Evolutionary conservation across 2,329 filamentous ascomycete species (phyloP), one percentile per base, ranked within the genome.

Genomic region (Capronia epimyces): DNA sequence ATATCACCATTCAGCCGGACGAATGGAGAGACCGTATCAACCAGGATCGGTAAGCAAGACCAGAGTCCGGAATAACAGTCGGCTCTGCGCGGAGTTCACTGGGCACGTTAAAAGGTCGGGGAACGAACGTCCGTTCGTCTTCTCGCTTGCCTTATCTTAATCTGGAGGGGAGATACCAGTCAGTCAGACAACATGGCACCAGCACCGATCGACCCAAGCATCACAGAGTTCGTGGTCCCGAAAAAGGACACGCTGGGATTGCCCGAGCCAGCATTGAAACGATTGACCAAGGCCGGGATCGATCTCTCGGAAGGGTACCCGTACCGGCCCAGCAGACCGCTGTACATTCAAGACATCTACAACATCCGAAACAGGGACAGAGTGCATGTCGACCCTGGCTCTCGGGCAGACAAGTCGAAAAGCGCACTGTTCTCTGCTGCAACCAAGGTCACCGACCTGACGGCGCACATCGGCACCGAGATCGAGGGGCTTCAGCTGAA

Each of bases 301-400:
- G 83, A 89, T 62, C 71, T 88, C 1, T 84, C 81, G 1, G 69
- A 79, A 1, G 85, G 84, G 0, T 88, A 88, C 57, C 85, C 85
- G 0, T 87, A 87, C 60, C 78, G 83, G 0, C 84, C 84, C 1
- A 76, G 80, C 0, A 75, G 75, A 42, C 84, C 85, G 0, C 69
- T 87, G 1, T 88, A 82, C 59, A 70, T 87, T 0, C 80, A 89
- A 50, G 84, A 88, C 57, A 81, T 83, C 2, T 80, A 80, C 66
- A 79, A 78, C 42, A 83, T 89, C 62, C 72, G 84, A 15, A 73
- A 79, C 64, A 65, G 75, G 50, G 77, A 76, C 55, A 76, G 75
- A 21, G 66, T 70, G 15, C 74, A 84, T 49, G 60, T 77, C 9
- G 84, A 87, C 44, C 76, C 81, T 0, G 82, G 82, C 2, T 73